Evolutionary conservation across 495 filamentous ascomycete genomes (phyloP), one percentile per base, ranked within the genome.

Genomic region (Hyaloscypha bicolor): DNA sequence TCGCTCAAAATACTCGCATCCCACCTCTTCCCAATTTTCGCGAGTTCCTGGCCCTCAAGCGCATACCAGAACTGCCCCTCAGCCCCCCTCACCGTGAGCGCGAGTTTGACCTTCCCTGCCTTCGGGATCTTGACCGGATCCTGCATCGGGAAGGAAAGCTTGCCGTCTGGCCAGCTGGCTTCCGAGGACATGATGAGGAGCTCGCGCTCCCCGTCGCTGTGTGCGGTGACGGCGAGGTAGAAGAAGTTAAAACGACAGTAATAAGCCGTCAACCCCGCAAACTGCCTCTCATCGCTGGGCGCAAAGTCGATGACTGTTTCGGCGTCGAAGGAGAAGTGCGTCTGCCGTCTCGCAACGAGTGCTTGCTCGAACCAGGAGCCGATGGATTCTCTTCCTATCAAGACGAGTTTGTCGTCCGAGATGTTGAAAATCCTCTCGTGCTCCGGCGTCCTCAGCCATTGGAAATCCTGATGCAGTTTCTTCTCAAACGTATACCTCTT

Each of bases 171-270:
- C 78, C 77, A 85, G 0, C 81, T 82, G 19, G 71, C 80, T 72
- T 86, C 82, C 6, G 81, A 83, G 11, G 75, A 75, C 71, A 83
- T 67, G 64, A 86, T 81, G 8, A 85, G 75, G 32, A 86, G 72
- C 68, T 86, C 84, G 1, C 84, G 75, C 66, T 82, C 77, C 19
- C 84, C 83, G 65, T 85, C 81, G 4, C 78, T 75, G 66, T 85
- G 78, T 1, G 82, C 83, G n/a, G 81, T 81, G 12, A 86, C 82
- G 0, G 82, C 80, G 8, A 86, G 74, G 63, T 86, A 86, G 75
- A 85, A 85, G 73, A 86, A 85, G 71, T 86, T 86, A 75, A 76
- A 85, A 5, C 84, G 82, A 69, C 82, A 84, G 73, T 86, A 86
- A 69, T 85, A 86, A 30, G 80, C 81, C n/a, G 82, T 82, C 25